Evolutionary conservation across 306 rosid species (phyloP).

Genomic region (Pueraria montana): DNA sequence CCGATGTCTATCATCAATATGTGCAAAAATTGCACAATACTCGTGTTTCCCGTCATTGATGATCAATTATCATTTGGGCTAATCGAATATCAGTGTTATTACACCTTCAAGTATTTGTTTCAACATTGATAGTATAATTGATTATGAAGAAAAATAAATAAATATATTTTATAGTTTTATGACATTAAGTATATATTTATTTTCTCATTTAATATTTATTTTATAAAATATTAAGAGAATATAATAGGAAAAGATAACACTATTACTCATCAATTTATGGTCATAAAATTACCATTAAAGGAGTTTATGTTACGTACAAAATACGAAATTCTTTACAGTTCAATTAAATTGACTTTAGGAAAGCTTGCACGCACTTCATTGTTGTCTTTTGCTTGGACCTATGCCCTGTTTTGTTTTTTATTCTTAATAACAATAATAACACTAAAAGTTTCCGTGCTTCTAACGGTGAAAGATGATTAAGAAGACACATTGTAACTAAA

Average conservation of each 20-base stretch:
- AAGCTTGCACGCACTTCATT: neutral
- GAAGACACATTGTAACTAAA: neutral
- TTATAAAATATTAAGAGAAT: neutral
- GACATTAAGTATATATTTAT: neutral
- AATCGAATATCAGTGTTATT: too few species aligned
- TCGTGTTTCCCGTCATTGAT: too few species aligned
- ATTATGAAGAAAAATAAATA: too few species aligned
- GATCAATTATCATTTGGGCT: too few species aligned
- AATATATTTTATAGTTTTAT: too few species aligned
- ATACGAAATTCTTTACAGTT: neutral
- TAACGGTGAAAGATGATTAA: slow-evolving; percentile 12
- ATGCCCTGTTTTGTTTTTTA: slow-evolving; percentile 29
- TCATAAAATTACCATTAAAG: neutral
- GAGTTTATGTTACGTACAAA: neutral
- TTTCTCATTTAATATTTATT: neutral
- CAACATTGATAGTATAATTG: too few species aligned
- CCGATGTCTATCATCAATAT: too few species aligned
- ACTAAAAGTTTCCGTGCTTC: slow-evolving; percentile 31
- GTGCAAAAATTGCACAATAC: too few species aligned
- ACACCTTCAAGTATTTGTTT: too few species aligned
- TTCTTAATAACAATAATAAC: neutral
- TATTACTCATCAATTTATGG: neutral
- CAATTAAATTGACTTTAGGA: neutral
- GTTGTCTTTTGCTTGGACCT: slow-evolving; percentile 22
- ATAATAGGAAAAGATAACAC: neutral